Evolutionary conservation across 2,329 filamentous ascomycete genomes (phyloP), one percentile per base, ranked within the genome.

Genomic region (Penicillium sp.): DNA sequence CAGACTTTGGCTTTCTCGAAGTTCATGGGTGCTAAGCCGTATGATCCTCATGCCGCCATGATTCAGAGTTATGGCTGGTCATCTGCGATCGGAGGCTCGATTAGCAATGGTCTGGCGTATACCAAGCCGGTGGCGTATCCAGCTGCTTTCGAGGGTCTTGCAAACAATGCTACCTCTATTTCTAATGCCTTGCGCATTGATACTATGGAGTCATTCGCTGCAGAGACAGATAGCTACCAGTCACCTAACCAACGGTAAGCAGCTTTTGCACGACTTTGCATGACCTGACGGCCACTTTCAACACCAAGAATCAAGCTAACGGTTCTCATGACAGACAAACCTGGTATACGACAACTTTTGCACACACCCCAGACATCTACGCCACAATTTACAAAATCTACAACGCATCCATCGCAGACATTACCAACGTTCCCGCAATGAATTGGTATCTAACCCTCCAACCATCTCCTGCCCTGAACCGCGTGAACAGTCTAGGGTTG

Each of bases 121-220:
- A 62, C 61, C 19, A 60, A 56, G 25, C 59, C 61, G 1, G 59
- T 60, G 9, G 25, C 61, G 2, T 55, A 53, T 50, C 59, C 62
- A 1, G 16, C 51, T n/a, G 27, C 19, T 29, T 48, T 47, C 29
- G n/a, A 37, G 4, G 31, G 35, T 3, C 47, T 54, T 16, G 45
- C 44, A 8, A 45, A 54, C 13, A 26, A 26, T 23, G 27, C 27
- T 13, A 49, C 46, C 8, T 21, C 21, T 33, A 13, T 49, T 19
- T 14, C 27, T 4, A 21, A 49, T 35, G 46, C 25, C 13, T n/a
- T 49, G 31, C 25, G 46, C 27, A 49, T 29, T 16, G 25, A 33
- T 11, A 49, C 25, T 16, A 49, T 49, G 46, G 46, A 21, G 19
- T 49, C 46, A 35, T 49, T 49, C 5, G 27, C 46, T 16, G 19